Evolutionary conservation across 768 basidiomycete genomes (phyloP), one percentile per base, ranked within the genome.

Genomic region (Amanita molliuscula): DNA sequence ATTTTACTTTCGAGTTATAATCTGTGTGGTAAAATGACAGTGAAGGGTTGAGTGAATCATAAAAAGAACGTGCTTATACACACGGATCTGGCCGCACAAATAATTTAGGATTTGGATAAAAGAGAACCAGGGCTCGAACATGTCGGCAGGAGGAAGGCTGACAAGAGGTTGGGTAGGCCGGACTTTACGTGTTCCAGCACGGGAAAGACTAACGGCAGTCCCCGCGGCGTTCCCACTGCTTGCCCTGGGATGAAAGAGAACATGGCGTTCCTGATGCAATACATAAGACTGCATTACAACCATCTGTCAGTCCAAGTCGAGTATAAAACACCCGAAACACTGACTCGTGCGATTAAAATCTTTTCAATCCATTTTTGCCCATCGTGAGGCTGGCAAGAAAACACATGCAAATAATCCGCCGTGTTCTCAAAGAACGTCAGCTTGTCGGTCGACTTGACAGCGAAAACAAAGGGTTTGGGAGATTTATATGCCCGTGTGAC

Each of bases 361-460:
- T 71, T 79, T 66, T 90, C 80, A 62, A 91, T 70, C 91, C 91
- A 94, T 31, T 69, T 67, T 54, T 76, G 73, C 34, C 88, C 87
- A 43, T 90, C 87, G 34, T 71, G 76, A 58, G 81, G 78, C 37
- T 80, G 76, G 55, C 87, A 87, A 25, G 82, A 82, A 61, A 98
- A 92, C 43, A 84, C 70, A 60, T 96, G 92, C 49, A 91, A 62
- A 66, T 94, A 97, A 59, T 98, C 93, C 26, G 81, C 74, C 3
- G 79, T 79, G 62, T 89, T 82, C 67, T 96, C 93, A 58, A 97
- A 97, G 59, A 85, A 75, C 1, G 86, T 79, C 21, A 87, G 69
- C 59, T 84, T 88, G 59, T 94, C 91, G 9, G 88, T 86, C 3
- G 90, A 90, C 65, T 94, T 94, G 59, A 94, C 67, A 31, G 88